Percentiles rank a stretch among this genome's conserved stretches.
phyloP scores from a whole-genome alignment of 345 rosid species.

The Xanthoceras sorbifolium region DNA sequence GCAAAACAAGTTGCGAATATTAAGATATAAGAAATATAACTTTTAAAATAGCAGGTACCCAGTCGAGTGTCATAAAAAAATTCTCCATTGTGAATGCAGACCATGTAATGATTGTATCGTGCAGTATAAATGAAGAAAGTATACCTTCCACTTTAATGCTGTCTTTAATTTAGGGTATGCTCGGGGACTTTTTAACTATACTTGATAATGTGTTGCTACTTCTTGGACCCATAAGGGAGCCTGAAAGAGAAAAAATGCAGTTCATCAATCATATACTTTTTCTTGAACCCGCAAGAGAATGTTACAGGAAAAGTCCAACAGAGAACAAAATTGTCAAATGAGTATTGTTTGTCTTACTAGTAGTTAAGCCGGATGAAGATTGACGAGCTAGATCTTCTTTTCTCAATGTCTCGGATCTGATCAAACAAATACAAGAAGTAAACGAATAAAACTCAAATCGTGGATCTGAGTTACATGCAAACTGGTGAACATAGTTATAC shows the following conservation, averaged over 20 bases:
- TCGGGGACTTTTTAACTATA: conserved; percentile 52
- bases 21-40: neutral
- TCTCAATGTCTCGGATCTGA: conserved; percentile 53
- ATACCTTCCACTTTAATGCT: conserved; percentile 72
- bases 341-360: conserved; percentile 39
- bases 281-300: conserved; percentile 7
- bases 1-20: neutral
- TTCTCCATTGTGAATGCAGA: neutral
- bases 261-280: neutral
- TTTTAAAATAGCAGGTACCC: neutral
- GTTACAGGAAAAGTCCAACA: conserved; percentile 2
- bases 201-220: conserved; percentile 29
- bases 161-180: conserved; percentile 51
- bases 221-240: conserved; percentile 37
- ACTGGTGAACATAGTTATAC: conserved; percentile 40
- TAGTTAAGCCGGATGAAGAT: conserved; percentile 44
- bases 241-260: conserved; percentile 22
- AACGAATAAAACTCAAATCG: conserved; percentile 18
- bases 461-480: conserved; percentile 3
- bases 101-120: neutral
- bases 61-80: neutral
- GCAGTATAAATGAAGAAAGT: conserved; percentile 12
- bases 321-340: conserved; percentile 14
- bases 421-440: conserved; percentile 28
- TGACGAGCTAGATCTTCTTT: conserved; percentile 51